phyloP scores from a whole-genome alignment of 2,329 filamentous ascomycete genomes.

The Kalmusia sp. region DNA sequence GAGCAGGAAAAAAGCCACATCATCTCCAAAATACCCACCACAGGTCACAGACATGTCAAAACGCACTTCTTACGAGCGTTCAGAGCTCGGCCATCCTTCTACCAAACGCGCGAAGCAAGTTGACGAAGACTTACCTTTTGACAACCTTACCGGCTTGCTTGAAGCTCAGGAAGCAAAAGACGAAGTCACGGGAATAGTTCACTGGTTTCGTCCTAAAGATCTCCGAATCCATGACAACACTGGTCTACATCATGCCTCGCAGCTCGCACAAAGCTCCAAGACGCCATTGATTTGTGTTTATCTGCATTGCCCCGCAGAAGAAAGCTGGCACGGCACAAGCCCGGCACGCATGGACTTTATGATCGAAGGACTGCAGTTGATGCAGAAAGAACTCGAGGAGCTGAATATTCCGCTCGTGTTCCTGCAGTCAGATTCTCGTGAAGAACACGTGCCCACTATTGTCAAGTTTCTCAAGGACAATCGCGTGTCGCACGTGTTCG shows the following conservation, averaged over 20 bases:
- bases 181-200: slow-evolving; percentile 51
- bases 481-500: slow-evolving; percentile 55
- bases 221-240: slow-evolving; percentile 59
- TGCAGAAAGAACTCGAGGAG: slow-evolving; percentile 56
- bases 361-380: slow-evolving; percentile 51
- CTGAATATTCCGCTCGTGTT: slow-evolving; percentile 59
- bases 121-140: slow-evolving; percentile 54
- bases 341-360: slow-evolving; percentile 59
- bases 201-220: slow-evolving; percentile 62
- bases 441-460: slow-evolving; percentile 51
- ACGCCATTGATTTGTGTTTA: slow-evolving; percentile 55
- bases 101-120: slow-evolving; percentile 59
- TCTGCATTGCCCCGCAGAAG: slow-evolving; percentile 55
- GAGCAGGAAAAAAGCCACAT: slow-evolving; percentile 11
- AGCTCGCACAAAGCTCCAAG: slow-evolving; percentile 53
- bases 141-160: slow-evolving; percentile 49
- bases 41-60: slow-evolving; percentile 44
- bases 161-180: slow-evolving; percentile 48
- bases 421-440: slow-evolving; percentile 51
- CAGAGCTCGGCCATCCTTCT: slow-evolving; percentile 52
- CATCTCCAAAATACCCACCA: too few relatives aligned
- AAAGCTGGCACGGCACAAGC: slow-evolving; percentile 59
- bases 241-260: slow-evolving; percentile 54
- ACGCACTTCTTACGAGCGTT: slow-evolving; percentile 36
- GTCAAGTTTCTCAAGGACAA: slow-evolving; percentile 54